Percentiles rank a stretch among this genome's conserved stretches.
Conservation (phyloP, 768 basidiomycete species). For the Mycena chlorophos region DNA sequence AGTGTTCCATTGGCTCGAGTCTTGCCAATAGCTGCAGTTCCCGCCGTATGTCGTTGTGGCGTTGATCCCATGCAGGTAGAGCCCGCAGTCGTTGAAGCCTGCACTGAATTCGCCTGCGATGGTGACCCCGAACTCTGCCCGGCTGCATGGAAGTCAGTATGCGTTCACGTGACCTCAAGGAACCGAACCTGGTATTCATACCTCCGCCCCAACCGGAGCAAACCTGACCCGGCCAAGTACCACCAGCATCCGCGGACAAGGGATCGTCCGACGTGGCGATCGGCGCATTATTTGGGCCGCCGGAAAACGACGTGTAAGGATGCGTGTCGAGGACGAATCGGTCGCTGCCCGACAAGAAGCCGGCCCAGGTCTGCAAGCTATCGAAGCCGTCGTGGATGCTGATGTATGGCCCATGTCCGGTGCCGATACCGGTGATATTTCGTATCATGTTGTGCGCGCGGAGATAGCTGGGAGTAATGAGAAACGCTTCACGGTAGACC, state of each 20-base stretch:
- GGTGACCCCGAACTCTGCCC: constrained; percentile 54
- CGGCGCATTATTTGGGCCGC: constrained; percentile 30
- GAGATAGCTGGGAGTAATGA: constrained; percentile 37
- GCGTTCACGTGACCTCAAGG: neutral
- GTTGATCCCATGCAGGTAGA: constrained; percentile 42
- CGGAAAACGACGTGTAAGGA: constrained; percentile 43
- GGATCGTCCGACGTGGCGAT: constrained; percentile 23
- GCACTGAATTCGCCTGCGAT: constrained; percentile 68
- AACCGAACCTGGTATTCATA: constrained; percentile 35
- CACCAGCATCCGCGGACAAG: constrained; percentile 25
- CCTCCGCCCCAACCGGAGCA: constrained; percentile 50
- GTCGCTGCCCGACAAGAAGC: constrained; percentile 50
- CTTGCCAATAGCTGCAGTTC: constrained; percentile 39
- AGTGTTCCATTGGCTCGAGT: constrained; percentile 49
- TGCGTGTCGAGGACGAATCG: constrained; percentile 56
- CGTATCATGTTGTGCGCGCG: constrained; percentile 53
- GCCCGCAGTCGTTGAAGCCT: constrained; percentile 58
- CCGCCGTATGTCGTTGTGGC: constrained; percentile 33
- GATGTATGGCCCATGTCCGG: constrained; percentile 53
- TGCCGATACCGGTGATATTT: constrained; percentile 58
- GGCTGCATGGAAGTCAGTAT: constrained; percentile 24
- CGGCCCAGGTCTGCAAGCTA: constrained; percentile 42
- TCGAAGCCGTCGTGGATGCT: constrained; percentile 52
- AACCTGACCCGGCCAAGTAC: constrained; percentile 37
- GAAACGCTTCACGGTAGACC: constrained; percentile 37